A percentile compares a stretch with the other conserved stretches of the same genome.
phyloP scores from a whole-genome alignment of 2,329 filamentous ascomycete species.

The Lasiodiplodia sp. region DNA sequence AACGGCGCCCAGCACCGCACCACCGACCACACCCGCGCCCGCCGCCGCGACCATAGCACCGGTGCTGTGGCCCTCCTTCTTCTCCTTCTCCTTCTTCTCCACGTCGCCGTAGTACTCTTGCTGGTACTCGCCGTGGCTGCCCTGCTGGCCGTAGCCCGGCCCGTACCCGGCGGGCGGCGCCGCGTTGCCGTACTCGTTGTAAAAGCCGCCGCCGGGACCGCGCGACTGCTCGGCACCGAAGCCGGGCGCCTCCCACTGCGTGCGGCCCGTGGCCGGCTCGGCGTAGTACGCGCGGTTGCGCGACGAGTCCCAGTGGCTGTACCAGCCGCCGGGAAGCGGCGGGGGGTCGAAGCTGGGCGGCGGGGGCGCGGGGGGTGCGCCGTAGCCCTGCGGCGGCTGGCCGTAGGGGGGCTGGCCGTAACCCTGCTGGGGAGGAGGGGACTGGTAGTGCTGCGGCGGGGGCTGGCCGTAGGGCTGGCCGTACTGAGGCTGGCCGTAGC shows the following conservation, averaged over 20 bases:
- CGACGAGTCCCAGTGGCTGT: conserved; percentile 67
- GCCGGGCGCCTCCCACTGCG: conserved; percentile 69
- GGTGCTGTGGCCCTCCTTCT: conserved; percentile 52
- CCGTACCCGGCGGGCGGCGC: conserved; percentile 26
- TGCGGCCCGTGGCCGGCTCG: conserved; percentile 66
- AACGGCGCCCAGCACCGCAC: conserved; percentile 64
- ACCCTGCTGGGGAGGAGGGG: conserved; percentile 30
- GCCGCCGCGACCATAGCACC: conserved; percentile 63
- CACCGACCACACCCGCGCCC: conserved; percentile 66
- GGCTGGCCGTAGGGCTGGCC: conserved; percentile 37
- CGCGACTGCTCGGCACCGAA: conserved; percentile 39
- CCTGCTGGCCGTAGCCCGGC: conserved; percentile 31
- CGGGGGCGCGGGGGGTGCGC: conserved; percentile 38
- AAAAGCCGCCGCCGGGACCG: conserved; percentile 28
- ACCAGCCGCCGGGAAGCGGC: conserved; percentile 66
- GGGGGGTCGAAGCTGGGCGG: conserved; percentile 53
- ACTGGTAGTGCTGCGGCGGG: conserved; percentile 35
- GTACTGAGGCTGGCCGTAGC: conserved; percentile 38
- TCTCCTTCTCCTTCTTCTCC: conserved; percentile 43
- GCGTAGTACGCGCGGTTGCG: conserved; percentile 71
- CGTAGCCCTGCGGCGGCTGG: conserved; percentile 35
- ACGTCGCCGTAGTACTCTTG: conserved; percentile 34
- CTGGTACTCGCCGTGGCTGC: conserved; percentile 28
- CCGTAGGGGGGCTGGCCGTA: conserved; percentile 38
- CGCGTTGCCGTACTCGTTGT: conserved; percentile 30